Evolutionary conservation across 163 green algal genomes (phyloP), one percentile per base, ranked within the genome.

Genomic region (Picocystis sp.): DNA sequence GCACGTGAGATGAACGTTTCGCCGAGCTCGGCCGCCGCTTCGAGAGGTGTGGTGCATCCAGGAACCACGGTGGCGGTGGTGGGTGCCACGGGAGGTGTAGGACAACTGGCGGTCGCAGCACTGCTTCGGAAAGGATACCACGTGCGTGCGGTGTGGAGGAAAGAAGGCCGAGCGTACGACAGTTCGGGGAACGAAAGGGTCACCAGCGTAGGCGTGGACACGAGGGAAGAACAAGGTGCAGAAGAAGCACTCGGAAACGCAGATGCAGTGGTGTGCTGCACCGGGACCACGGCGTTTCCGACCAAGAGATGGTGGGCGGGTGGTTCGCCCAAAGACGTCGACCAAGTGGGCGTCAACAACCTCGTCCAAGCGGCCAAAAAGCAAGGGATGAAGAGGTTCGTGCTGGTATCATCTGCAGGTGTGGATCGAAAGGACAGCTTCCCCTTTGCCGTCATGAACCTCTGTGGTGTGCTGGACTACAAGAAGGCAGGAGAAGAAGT

Each of bases 231-330:
- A 8, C 24, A 33, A 42, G 22, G 41, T 15, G 44, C 44, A 50
- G 24, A 33, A 29, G 19, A 25, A 59, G 22, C 12, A 57, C 29
- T 22, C 49, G 14, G 55, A 25, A 61, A 78, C 0, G 75, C 92
- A 9, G 70, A 81, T 58, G 80, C 73, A 1, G 77, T 96, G 0
- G 70, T 73, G 14, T 88, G 77, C 55, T 76, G 62, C 44, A 86
- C 79, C 3, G 88, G 88, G 11, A 96, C 88, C 11, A 97, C 88
- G 11, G 88, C 88, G 2, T 97, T 96, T 62, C 88, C 88, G 10
- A 89, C 81, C n/a, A 62, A 69, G 21, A 71, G 82, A 69, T 87
- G 56, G 1, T 54, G 48, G 34, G n/a, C 48, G 6, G 22, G 53
- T 10, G n/a, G 42, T 45, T 60, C 17, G 15, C 15, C 45, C 5